Evolutionary conservation across 2,329 filamentous ascomycete genomes (phyloP), one percentile per base, ranked within the genome.

Genomic region (Cordyceps pruinosa): DNA sequence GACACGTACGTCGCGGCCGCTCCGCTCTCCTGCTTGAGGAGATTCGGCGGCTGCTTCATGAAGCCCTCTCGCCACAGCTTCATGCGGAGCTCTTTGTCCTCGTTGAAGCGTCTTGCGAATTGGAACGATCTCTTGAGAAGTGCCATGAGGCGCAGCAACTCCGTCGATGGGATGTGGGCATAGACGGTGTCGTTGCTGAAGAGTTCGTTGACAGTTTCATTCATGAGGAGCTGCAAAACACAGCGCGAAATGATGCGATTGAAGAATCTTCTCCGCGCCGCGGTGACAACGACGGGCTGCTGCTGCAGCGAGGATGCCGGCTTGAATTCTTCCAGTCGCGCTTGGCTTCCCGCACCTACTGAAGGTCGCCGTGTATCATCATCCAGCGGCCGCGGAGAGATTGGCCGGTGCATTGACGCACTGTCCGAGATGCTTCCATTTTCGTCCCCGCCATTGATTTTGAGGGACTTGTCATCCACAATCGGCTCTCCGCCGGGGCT

Each of bases 211-310:
- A 99, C 95, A 0, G 95, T 99, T 72, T 99, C 95, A 65, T 99
- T 99, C 91, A 99, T 99, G 62, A 99, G 84, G 2, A 99, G 83
- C 72, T 99, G 95, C 9, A 99, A 78, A 4, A 99, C 95, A 69
- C 94, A 99, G 63, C 95, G 93, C 15, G 93, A 97, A 72, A 99
- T 99, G 71, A 99, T 99, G 64, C 93, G 89, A 75, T 99, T 99
- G 80, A 99, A 99, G 77, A 97, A 97, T 53, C 92, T 88, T 35
- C 94, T 85, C 26, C 94, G 88, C 0, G 94, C 91, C 2, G 91
- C 90, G 1, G 94, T 97, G 5, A 99, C 93, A 1, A 95, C 89
- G 6, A 96, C 82, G 0, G 93, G 90, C 59, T 95, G 90, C 70
- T 94, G 90, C 69, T 95, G 91, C 15, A 91, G 77, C 55, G 82